Percentiles rank a stretch among this genome's conserved stretches.
Conservation (phyloP, 768 basidiomycete species). For the Krasilnikovozyma curviuscula region DNA sequence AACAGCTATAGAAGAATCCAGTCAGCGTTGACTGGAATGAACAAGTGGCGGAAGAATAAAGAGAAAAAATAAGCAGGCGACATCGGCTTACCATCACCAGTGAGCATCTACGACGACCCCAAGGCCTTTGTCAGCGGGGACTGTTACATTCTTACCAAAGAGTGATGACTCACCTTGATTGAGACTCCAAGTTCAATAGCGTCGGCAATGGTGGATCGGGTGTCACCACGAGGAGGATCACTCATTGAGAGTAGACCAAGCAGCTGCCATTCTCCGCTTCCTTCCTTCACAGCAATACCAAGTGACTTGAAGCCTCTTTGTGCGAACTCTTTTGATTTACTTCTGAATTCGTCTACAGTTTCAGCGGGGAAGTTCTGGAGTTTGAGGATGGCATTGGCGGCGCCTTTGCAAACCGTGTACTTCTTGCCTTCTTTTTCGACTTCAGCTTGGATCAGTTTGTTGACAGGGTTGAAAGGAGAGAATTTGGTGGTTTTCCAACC, state of each 20-base stretch:
- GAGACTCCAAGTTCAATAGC: slow-evolving; percentile 28
- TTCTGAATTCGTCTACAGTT: slow-evolving; percentile 26
- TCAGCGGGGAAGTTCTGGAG: slow-evolving; percentile 26
- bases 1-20: too few species aligned
- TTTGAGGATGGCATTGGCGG: slow-evolving; percentile 34
- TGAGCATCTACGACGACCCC: slow-evolving; percentile 37
- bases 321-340: slow-evolving; percentile 29
- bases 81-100: too few species aligned
- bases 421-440: slow-evolving; percentile 32
- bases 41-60: too few species aligned
- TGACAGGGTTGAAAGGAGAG: slow-evolving; percentile 33
- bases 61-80: too few species aligned
- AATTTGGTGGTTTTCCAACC: slow-evolving; percentile 35
- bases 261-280: slow-evolving; percentile 30
- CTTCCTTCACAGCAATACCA: slow-evolving; percentile 33
- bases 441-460: slow-evolving; percentile 36
- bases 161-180: slow-evolving; percentile 19
- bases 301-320: slow-evolving; percentile 32
- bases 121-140: slow-evolving; percentile 20
- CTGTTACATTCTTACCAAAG: background rate
- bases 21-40: too few species aligned
- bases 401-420: slow-evolving; percentile 33
- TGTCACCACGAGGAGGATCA: background rate
- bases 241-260: slow-evolving; percentile 31
- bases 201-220: background rate